phyloP scores from a whole-genome alignment of 169 alveolate genomes.

The Cardiosporidium cionae region DNA sequence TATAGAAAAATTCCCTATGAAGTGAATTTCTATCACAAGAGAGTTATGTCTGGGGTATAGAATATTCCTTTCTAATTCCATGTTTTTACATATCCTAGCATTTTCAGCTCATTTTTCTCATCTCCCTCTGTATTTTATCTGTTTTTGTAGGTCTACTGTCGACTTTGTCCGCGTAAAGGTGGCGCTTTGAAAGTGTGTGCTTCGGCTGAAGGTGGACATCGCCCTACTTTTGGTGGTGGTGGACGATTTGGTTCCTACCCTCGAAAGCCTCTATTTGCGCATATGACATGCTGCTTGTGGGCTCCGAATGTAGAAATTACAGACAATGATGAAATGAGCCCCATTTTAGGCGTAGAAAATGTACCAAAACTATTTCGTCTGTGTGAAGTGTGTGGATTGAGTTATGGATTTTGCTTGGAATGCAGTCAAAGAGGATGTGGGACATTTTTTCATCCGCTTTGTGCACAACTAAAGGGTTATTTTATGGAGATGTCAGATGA shows the following conservation, averaged over 20 bases:
- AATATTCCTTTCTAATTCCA: too few species aligned
- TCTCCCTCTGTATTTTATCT: too few species aligned
- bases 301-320: conserved; percentile 31
- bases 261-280: conserved; percentile 20
- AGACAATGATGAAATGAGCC: conserved; percentile 14
- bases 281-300: conserved; percentile 35
- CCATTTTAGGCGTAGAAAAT: conserved; percentile 27
- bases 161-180: conserved; percentile 51
- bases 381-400: conserved; percentile 21
- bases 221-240: neutral
- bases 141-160: conserved; percentile 22
- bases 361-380: conserved; percentile 8
- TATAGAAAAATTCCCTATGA: too few species aligned
- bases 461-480: conserved; percentile 32
- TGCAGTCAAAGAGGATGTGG: conserved; percentile 15
- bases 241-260: neutral
- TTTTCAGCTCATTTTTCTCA: too few species aligned
- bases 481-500: conserved; percentile 34
- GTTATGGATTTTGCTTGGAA: conserved; percentile 12
- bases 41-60: too few species aligned
- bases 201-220: conserved; percentile 2
- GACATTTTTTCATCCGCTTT: conserved; percentile 16
- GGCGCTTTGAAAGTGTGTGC: conserved; percentile 48
- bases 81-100: too few species aligned
- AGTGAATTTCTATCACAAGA: too few species aligned